Evolutionary conservation across 305 asterid species (phyloP), one percentile per base, ranked within the genome.

Genomic region (Fraxinus latifolia): DNA sequence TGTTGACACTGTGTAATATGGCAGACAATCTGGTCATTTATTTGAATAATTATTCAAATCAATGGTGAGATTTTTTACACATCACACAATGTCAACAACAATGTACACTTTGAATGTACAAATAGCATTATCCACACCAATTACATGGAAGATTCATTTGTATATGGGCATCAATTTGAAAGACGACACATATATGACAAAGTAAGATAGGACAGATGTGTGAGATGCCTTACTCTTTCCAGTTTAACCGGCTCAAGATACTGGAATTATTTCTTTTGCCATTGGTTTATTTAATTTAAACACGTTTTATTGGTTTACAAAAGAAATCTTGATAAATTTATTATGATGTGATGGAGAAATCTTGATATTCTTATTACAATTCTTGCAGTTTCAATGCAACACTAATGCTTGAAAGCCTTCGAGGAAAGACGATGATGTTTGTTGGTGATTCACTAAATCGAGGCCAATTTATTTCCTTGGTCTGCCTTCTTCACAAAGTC

Each of bases 401-500:
- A 68, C 72, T 86, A 60, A 85, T 94, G 94, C 80, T 94, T 17
- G 98, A 94, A 86, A 76, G 77, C 39, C 90, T 93, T 14, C 85
- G 95, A 29, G 97, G 94, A 29, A 94, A 92, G 89, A 88, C 87
- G 84, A 60, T 91, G 92, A 84, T 93, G 91, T 92, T 91, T 74
- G 93, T 92, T 0, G 98, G 98, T 0, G 98, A 94, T 88, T 94
- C 98, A 4, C 77, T 92, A 4, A 89, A 89, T 80, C 85, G 98
- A 74, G 95, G 95, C 1, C 97, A 93, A 36, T 94, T 67, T 76
- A 86, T 90, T 0, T 94, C 98, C 79, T 80, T 94, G 91, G 77
- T 94, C 80, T 94, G 98, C 77, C 92, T 94, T 77, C 89, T 94
- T 55, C 94, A 94, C 4, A 78, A 77, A 65, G 1, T 17, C 84